Conservation (phyloP, 1,139 yeast genomes). For the Debaryomycetaceae sp. region DNA sequence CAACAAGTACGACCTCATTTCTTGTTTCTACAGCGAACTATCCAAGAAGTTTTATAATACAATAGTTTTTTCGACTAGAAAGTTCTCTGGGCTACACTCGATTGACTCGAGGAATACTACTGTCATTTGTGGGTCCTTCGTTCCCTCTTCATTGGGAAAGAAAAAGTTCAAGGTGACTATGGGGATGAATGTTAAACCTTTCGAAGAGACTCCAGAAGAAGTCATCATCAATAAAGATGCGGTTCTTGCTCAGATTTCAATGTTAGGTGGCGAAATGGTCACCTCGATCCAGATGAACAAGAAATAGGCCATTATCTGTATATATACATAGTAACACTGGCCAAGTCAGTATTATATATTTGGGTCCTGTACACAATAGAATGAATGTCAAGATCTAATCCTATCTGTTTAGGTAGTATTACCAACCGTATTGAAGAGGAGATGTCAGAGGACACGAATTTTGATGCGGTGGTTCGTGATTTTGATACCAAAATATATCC, state of each 20-base stretch:
- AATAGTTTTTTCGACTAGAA: constrained; percentile 58
- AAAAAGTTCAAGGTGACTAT: constrained; percentile 77
- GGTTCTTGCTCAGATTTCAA: constrained; percentile 64
- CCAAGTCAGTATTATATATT: not conserved
- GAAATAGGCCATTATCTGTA: constrained; percentile 7
- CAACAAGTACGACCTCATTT: constrained; percentile 53
- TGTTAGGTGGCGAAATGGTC: constrained; percentile 72
- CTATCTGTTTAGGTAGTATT: too few relatives aligned
- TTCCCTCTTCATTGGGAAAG: constrained; percentile 54
- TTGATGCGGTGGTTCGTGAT: constrained; percentile 23
- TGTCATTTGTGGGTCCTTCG: constrained; percentile 76
- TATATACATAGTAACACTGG: not conserved
- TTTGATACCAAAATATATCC: constrained; percentile 33
- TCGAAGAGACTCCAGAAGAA: constrained; percentile 36
- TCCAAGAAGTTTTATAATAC: constrained; percentile 53
- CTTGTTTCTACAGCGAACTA: constrained; percentile 52
- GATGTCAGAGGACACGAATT: constrained; percentile 7
- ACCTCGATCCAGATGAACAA: constrained; percentile 24
- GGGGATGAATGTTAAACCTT: constrained; percentile 72
- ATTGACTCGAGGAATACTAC: constrained; percentile 38
- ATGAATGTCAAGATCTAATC: not conserved
- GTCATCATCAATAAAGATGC: constrained; percentile 72
- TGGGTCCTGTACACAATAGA: not conserved
- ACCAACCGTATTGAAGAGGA: not conserved
- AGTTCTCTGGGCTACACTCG: constrained; percentile 42